Evolutionary conservation across 345 rosid species (phyloP), one percentile per base, ranked within the genome.

Genomic region (Durio zibethinus): DNA sequence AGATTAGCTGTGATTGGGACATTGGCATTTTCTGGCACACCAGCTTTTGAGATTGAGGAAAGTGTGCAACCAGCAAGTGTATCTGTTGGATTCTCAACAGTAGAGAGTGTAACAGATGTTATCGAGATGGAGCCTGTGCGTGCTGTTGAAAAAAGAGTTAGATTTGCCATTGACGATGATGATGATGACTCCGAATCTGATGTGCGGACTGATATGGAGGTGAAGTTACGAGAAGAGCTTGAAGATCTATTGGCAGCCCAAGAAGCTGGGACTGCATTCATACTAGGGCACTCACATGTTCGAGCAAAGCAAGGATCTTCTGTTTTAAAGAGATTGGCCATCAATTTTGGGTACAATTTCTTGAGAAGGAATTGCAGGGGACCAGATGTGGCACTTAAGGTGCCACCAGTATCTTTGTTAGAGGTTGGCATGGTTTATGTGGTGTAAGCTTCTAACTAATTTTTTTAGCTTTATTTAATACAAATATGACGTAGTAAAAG

Each of bases 391-490:
- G 97, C 97, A 4, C 92, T 94, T 36, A 97, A 88, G 82, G 97
- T 94, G 38, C 98, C 98, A 2, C 97, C 97, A 0, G 97, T 80
- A 53, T 97, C 99, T 27, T 88, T 88, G 36, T 80, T 97, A 56
- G 97, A 97, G 84, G 99, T 97, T 0, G 99, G 99, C 63, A 97
- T 97, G 98, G 95, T 96, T 79, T 96, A 96, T 82, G 89, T 96
- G 72, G 87, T 96, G 70, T 92, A 78, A 78, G 60, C 73, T 56
- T 68, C 40, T 73, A 65, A 76, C 77, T 33, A 72, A 45, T 31
- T 52, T 72, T 72, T 10, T 45, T 72, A 52, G 54, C 31, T 8
- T 75, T 76, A 29, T 48, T 76, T 27, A n/a, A 21, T 54, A 15
- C 43, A 29, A 70, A 35, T 63, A 54, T 48, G 31, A 77, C n/a